A percentile compares a stretch with the other conserved stretches of the same genome.
Evolutionary conservation across 371 early-diverging fungal species (phyloP).

Genomic region (Apophysomyces elegans): DNA sequence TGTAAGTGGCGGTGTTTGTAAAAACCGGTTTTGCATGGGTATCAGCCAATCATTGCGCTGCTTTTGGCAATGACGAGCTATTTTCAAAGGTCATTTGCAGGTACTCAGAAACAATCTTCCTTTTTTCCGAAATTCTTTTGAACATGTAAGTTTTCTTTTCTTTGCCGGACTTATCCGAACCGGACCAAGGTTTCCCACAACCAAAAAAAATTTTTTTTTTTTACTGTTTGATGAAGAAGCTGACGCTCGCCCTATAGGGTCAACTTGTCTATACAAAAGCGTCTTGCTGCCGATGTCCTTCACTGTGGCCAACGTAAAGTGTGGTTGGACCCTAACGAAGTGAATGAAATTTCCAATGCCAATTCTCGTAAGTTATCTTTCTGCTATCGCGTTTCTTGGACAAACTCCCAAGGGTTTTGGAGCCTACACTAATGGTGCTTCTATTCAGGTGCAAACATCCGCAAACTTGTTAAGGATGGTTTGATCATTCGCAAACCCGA

Average conservation of each 20-base stretch:
- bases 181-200: neutral
- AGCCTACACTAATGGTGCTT: too few relatives aligned
- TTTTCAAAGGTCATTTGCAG: constrained; percentile 12
- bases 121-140: constrained; percentile 16
- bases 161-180: constrained; percentile 13
- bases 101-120: constrained; percentile 11
- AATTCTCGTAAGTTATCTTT: constrained; percentile 1
- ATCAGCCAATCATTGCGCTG: constrained; percentile 1
- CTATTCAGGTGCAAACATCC: constrained; percentile 13
- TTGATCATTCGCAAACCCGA: constrained; percentile 52
- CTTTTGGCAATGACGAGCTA: constrained; percentile 3
- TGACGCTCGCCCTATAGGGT: constrained; percentile 51
- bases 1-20: constrained; percentile 7
- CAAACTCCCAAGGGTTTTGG: too few relatives aligned
- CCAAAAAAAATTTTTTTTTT: constrained; percentile 11
- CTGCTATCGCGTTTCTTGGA: neutral
- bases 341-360: constrained; percentile 33
- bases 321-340: constrained; percentile 99
- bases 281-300: constrained; percentile 43
- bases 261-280: constrained; percentile 82
- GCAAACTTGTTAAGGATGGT: constrained; percentile 29
- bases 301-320: constrained; percentile 98
- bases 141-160: constrained; percentile 19
- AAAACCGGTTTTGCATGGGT: neutral
- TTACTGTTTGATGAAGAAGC: constrained; percentile 10